Evolutionary conservation across 108 stramenopile genomes (phyloP).

Genomic region (Epipyxis sp.): DNA sequence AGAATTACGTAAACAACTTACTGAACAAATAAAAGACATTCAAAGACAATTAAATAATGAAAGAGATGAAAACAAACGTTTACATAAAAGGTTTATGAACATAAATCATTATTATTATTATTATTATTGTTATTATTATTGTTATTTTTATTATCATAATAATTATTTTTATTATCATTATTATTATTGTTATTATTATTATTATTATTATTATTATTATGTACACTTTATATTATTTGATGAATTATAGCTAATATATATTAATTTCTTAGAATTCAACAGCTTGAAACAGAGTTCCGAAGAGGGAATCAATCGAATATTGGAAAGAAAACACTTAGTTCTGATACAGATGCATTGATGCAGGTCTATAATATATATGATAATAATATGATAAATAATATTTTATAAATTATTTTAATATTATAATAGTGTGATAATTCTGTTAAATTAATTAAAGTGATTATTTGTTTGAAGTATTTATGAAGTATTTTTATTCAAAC

Average conservation of each 20-base stretch:
- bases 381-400: background rate
- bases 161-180: background rate
- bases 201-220: background rate
- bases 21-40: conserved; percentile 18
- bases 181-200: background rate
- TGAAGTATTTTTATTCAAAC: no score
- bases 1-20: conserved; percentile 15
- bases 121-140: background rate
- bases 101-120: background rate
- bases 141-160: background rate
- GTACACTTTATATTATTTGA: background rate
- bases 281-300: background rate
- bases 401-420: no score
- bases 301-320: background rate
- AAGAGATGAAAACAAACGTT: conserved; percentile 13
- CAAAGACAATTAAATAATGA: conserved; percentile 14
- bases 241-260: no score
- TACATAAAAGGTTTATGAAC: conserved; percentile 1
- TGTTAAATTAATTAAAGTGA: no score
- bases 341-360: no score
- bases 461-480: no score
- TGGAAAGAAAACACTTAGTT: no score
- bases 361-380: background rate
- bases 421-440: no score
- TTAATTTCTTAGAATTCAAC: background rate